These are phyloP conservation scores for Candida tetrigidarum DNA, from an alignment of 1,139 yeast species.

Conservation along the genomic window DNA sequence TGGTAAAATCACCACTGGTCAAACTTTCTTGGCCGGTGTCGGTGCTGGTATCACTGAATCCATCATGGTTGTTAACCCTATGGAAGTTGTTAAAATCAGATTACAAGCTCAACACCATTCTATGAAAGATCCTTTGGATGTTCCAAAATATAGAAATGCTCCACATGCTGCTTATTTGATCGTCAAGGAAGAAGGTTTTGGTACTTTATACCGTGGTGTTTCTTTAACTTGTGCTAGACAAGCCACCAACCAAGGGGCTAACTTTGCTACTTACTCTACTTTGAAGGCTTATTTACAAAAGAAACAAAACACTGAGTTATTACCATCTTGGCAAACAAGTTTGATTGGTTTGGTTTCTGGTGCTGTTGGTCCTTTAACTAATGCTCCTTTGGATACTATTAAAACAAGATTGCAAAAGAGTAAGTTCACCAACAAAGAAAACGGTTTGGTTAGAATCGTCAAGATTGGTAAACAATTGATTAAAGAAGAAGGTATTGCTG, in stretches of 20 bases:
- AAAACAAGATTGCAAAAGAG: conserved; percentile 97
- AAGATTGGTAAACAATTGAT: conserved; percentile 83
- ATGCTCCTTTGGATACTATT: conserved; percentile 97
- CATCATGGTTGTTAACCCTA: conserved; percentile 91
- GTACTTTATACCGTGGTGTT: conserved; percentile 92
- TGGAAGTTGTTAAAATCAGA: conserved; percentile 96
- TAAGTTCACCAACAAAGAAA: conserved; percentile 69
- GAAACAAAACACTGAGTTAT: conserved; percentile 62
- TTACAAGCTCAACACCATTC: conserved; percentile 96
- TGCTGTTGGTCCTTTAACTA: conserved; percentile 96
- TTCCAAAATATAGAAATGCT: conserved; percentile 90
- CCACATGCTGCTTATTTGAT: conserved; percentile 88
- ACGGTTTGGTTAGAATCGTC: conserved; percentile 74
- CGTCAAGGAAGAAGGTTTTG: conserved; percentile 88
- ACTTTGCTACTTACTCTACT: conserved; percentile 93
- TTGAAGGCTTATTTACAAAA: conserved; percentile 72
- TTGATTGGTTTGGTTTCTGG: conserved; percentile 90
- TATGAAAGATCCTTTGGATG: conserved; percentile 77
- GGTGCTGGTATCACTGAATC: conserved; percentile 99
- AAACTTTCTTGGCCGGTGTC: conserved; percentile 89
- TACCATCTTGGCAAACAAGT: conserved; percentile 96
- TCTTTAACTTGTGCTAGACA: conserved; percentile 96
- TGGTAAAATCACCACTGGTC: conserved; percentile 71
- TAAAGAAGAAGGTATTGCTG: conserved; percentile 86
- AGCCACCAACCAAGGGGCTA: conserved; percentile 98